Evolutionary conservation across 1,284 basidiomycete species (phyloP), one percentile per base, ranked within the genome.

Genomic region (Coriolopsis trogii): DNA sequence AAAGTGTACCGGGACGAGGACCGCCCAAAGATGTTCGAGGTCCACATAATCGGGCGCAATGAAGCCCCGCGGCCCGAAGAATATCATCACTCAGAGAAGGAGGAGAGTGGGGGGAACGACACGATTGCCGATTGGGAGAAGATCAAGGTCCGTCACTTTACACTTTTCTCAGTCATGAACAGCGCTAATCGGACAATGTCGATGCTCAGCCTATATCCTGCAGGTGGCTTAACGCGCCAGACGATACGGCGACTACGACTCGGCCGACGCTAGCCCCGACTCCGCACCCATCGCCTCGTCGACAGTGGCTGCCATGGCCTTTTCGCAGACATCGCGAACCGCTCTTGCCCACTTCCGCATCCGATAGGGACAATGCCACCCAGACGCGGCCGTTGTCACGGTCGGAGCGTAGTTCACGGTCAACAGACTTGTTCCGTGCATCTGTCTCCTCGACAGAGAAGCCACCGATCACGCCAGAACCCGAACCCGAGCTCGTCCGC

Each of bases 21-120:
- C 13, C 62, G 58, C 36, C 65, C 64, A 31, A 53, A 38, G 36
- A 53, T 66, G 42, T 55, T 52, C 23, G 58, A 66, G 25, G 55
- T 63, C 9, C 54, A 57, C 16, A 37, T 65, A 18, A 38, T n/a
- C n/a, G 42, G 8, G 39, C 33, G 10, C 26, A 26, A 40, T n/a
- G 31, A 45, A 5, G 40, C 12, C 12, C 18, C 13, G 25, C 28
- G n/a, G 41, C 31, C 44, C 29, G 24, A 33, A 15, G 46, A 46
- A 26, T 29, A 42, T 18, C n/a, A 34, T n/a, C 20, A 6, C 13
- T 4, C n/a, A 18, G 51, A 41, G 45, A 57, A 53, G 42, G 55
- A 55, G 49, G 47, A 47, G 26, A 38, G 18, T 9, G 34, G 25
- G 15, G 45, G 26, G 31, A 44, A 50, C 28, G 51, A 42, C 12